phyloP scores from a whole-genome alignment of 129 eudicot species.

The Pittosporum tobira region DNA sequence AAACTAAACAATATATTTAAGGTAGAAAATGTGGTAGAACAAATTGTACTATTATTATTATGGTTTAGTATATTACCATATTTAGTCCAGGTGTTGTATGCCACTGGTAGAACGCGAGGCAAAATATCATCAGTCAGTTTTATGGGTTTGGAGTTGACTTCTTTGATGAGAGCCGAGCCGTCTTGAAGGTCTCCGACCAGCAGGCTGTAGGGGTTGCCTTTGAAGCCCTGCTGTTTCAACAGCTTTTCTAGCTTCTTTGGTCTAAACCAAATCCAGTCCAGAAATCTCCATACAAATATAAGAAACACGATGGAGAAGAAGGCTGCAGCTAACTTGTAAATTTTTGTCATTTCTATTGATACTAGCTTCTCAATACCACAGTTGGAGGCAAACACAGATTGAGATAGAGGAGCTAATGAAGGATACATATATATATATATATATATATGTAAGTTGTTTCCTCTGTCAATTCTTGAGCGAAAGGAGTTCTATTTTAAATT shows the following conservation, averaged over 20 bases:
- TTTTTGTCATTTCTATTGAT: too few species aligned
- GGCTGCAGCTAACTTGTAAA: neutral
- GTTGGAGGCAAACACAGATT: too few species aligned
- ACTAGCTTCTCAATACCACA: too few species aligned
- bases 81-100: neutral
- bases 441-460: too few species aligned
- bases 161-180: neutral
- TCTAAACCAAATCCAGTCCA: constrained; percentile 16
- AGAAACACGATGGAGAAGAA: neutral
- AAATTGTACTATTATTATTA: too few species aligned
- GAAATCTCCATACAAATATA: constrained; percentile 9
- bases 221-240: constrained; percentile 20
- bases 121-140: constrained; percentile 16
- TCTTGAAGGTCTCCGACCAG: constrained; percentile 24
- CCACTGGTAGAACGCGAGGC: constrained; percentile 16
- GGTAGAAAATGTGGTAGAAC: too few species aligned
- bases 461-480: too few species aligned
- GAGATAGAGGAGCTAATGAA: too few species aligned
- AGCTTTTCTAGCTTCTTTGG: constrained; percentile 23
- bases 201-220: constrained; percentile 17
- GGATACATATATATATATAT: too few species aligned
- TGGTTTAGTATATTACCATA: constrained; percentile 17
- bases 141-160: constrained; percentile 22
- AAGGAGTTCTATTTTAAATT: too few species aligned
- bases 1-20: too few species aligned